Conservation (phyloP, 345 rosid genomes). For the Linum tenue region DNA sequence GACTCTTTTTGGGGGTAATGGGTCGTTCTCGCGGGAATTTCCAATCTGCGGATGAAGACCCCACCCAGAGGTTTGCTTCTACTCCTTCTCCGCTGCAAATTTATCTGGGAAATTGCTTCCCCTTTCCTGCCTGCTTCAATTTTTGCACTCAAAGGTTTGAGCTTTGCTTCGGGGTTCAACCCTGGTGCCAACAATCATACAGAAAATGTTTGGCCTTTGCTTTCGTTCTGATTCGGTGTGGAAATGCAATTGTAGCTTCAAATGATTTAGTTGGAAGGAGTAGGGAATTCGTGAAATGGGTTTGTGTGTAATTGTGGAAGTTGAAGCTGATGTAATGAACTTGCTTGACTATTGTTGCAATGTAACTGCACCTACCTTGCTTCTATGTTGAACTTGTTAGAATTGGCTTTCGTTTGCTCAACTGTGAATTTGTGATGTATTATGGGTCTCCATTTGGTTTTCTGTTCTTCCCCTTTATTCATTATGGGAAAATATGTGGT, state of each 20-base stretch:
- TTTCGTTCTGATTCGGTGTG: too few relatives aligned
- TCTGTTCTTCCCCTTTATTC: background rate
- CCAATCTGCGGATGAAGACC: conserved; percentile 77
- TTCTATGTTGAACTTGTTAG: background rate
- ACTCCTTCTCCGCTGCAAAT: background rate
- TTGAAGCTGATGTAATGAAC: background rate
- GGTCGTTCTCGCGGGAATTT: conserved; percentile 97
- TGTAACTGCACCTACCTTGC: background rate
- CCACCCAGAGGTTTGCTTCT: conserved; percentile 59
- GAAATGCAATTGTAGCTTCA: too few relatives aligned
- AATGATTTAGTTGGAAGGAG: background rate
- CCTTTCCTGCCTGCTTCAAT: background rate
- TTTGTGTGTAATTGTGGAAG: background rate
- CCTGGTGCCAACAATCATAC: too few relatives aligned
- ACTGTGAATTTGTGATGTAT: background rate
- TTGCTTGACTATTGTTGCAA: background rate
- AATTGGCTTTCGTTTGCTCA: background rate
- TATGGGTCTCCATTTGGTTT: background rate
- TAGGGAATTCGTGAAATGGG: background rate
- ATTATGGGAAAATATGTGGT: background rate
- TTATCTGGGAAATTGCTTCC: background rate
- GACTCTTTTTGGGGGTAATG: conserved; percentile 24
- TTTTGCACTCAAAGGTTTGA: background rate
- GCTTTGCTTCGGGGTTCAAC: background rate
- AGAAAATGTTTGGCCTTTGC: too few relatives aligned